These are phyloP conservation scores for Vitis cinerea DNA, from an alignment of 164 flowering plant genomes.

Conservation along the genomic window DNA sequence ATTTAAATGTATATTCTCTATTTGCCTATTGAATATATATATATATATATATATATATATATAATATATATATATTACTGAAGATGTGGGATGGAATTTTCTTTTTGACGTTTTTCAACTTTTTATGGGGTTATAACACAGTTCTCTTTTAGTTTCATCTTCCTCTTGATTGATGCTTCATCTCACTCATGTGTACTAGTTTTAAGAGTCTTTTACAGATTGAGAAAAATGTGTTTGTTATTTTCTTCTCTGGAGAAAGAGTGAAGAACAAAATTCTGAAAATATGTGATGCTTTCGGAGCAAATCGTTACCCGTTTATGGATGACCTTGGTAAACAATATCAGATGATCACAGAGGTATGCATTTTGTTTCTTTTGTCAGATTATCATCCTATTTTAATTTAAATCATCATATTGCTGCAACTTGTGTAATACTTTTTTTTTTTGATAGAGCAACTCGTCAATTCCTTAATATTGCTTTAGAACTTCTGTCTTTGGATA, in stretches of 20 bases:
- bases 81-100: no score
- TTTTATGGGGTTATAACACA: no score
- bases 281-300: conserved; percentile 91
- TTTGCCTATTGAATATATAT: no score
- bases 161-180: not conserved
- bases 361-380: conserved; percentile 3
- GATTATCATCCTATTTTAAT: not conserved
- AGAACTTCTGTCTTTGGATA: no score
- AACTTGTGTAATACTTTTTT: not conserved
- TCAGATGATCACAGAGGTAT: conserved; percentile 67
- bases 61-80: no score
- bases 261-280: conserved; percentile 66
- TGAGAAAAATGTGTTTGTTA: conserved; percentile 80
- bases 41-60: no score
- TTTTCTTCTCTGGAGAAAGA: conserved; percentile 83
- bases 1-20: no score
- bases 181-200: no score
- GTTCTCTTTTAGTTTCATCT: not conserved
- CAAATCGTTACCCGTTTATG: conserved; percentile 73
- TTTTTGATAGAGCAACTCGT: no score
- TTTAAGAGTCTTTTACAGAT: conserved; percentile 36
- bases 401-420: not conserved
- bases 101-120: no score
- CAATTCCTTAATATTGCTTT: no score
- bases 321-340: conserved; percentile 64